These are phyloP conservation scores for Amanita inopinata DNA, from an alignment of 768 basidiomycete species.

Conservation along the genomic window DNA sequence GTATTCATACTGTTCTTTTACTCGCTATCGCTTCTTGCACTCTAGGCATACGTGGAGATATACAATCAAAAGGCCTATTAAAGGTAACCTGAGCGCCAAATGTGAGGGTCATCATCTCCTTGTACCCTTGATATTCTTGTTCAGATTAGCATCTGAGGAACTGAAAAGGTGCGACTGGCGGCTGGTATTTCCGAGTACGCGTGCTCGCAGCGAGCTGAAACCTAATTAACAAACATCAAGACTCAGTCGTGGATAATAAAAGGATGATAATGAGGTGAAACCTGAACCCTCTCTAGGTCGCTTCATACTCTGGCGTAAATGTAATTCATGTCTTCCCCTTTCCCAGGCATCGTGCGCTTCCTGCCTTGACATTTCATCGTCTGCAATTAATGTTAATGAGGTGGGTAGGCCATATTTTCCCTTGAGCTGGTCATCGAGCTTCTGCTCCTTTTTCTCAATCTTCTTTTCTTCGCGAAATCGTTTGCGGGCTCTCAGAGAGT, in stretches of 20 bases:
- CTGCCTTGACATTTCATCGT: slow-evolving; percentile 47
- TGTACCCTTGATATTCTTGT: too few species aligned
- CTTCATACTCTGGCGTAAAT: slow-evolving; percentile 33
- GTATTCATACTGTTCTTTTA: slow-evolving; percentile 11
- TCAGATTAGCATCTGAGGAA: too few species aligned
- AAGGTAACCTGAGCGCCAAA: too few species aligned
- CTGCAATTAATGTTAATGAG: slow-evolving; percentile 53
- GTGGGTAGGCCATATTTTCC: slow-evolving; percentile 71
- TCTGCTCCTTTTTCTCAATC: slow-evolving; percentile 55
- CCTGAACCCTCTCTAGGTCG: too few species aligned
- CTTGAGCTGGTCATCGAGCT: slow-evolving; percentile 62
- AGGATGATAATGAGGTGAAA: slow-evolving; percentile 12
- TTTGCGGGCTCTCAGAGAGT: slow-evolving; percentile 67
- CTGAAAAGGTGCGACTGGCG: slow-evolving; percentile 17
- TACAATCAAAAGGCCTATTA: slow-evolving; percentile 5
- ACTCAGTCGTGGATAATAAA: slow-evolving; percentile 15
- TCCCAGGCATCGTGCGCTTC: slow-evolving; percentile 61
- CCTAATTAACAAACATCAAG: slow-evolving; percentile 15
- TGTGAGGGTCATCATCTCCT: too few species aligned
- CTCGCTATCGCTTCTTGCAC: slow-evolving; percentile 5
- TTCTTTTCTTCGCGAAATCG: slow-evolving; percentile 86
- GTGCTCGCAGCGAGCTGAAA: slow-evolving; percentile 45
- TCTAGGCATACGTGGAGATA: background rate
- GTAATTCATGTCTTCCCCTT: slow-evolving; percentile 38
- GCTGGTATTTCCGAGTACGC: slow-evolving; percentile 49